Evolutionary conservation across 257 asterid species (phyloP), one percentile per base, ranked within the genome.

Genomic region (Scutellaria barbata): DNA sequence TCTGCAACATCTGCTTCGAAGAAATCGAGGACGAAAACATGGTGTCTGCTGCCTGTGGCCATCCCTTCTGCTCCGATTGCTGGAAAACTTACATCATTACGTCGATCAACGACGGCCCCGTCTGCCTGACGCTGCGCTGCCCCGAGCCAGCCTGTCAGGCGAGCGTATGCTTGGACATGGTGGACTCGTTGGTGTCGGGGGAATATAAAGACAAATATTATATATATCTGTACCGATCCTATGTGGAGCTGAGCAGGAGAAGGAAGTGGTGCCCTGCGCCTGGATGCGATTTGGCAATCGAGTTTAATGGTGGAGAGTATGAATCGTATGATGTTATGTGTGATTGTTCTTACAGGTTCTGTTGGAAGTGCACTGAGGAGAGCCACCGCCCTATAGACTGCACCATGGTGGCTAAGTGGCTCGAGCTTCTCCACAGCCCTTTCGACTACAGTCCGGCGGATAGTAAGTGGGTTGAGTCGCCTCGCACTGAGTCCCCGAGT

Each of bases 201-300:
- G 72, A 30, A 0, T 74, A 74, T 11, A 62, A 8, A 33, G 12
- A 2, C 0, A 76, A 56, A 59, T 82, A 80, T 52, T 4, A 39
- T 17, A 14, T 6, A 6, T 74, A 39, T 50, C 69, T 80, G 10
- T n/a, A 20, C 6, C 52, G 77, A 12, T 82, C 86, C 10, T 71
- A 71, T 14, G 50, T 71, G 5, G 76, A 71, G 9, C 13, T 10
- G 16, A 47, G n/a, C 3, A 11, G 12, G 7, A 59, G 6, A 0
- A 47, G 62, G 33, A 71, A 71, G 76, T 71, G 87, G 87, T 82
- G 90, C 50, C 83, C 88, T 1, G 70, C 77, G 17, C 85, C 85
- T 5, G 84, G 84, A 0, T 83, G 90, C 48, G 82, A 61, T 0
- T 48, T 3, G 14, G 88, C 83, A 0, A 63, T 78, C 3, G 79